These are phyloP conservation scores for Penicillium frequentans DNA, from an alignment of 2,329 filamentous ascomycete species.

Conservation along the genomic window DNA sequence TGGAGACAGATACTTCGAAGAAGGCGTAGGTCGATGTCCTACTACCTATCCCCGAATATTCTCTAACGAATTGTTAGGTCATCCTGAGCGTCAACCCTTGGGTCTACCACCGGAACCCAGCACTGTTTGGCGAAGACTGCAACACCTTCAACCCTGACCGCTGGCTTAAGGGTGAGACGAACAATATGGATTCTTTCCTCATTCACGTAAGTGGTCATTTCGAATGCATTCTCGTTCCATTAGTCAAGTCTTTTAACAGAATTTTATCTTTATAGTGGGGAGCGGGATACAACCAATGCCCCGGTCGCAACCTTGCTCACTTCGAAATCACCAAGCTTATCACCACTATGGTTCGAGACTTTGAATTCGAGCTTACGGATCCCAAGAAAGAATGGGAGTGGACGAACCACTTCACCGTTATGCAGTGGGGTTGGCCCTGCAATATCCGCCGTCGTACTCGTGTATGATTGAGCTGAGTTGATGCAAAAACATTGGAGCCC, in stretches of 20 bases:
- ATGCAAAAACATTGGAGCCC: background rate
- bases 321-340: constrained; percentile 14
- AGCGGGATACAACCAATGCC: constrained; percentile 13
- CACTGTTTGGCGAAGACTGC: constrained; percentile 23
- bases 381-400: constrained; percentile 9
- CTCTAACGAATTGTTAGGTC: background rate
- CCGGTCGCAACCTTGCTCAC: constrained; percentile 13
- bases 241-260: background rate
- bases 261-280: constrained; percentile 2
- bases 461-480: background rate
- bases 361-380: constrained; percentile 9
- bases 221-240: background rate
- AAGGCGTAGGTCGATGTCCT: constrained; percentile 20
- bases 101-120: constrained; percentile 22
- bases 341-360: constrained; percentile 9
- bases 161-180: constrained; percentile 14
- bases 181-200: constrained; percentile 6
- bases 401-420: constrained; percentile 2
- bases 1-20: constrained; percentile 26
- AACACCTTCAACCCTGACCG: constrained; percentile 25
- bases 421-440: constrained; percentile 7
- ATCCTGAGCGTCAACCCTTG: constrained; percentile 37
- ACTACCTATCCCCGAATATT: background rate
- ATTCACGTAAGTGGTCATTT: constrained; percentile 13
- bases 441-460: constrained; percentile 2